A percentile compares a stretch with the other conserved stretches of the same genome.
Conservation (phyloP, 1,139 yeast species). For the Kluyveromyces sp. region DNA sequence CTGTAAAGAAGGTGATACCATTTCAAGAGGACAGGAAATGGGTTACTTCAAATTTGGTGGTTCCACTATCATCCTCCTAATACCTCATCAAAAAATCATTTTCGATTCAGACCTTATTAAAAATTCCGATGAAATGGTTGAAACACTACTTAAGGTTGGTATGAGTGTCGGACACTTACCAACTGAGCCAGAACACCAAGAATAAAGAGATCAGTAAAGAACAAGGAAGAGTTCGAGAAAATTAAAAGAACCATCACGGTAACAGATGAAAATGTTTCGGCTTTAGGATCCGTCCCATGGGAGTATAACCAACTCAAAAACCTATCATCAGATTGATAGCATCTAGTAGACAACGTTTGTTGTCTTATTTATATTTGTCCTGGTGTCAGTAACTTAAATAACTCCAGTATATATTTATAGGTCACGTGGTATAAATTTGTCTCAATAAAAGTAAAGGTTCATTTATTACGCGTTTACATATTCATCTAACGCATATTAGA, state of each 20-base stretch:
- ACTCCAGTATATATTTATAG: no score
- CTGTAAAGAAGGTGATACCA: slow-evolving; percentile 49
- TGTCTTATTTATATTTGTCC: background rate
- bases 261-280: slow-evolving; percentile 16
- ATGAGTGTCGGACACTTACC: slow-evolving; percentile 82
- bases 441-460: no score
- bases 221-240: slow-evolving; percentile 43
- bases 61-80: slow-evolving; percentile 65
- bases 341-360: background rate
- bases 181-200: slow-evolving; percentile 43
- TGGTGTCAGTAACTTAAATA: background rate
- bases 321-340: slow-evolving; percentile 1
- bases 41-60: slow-evolving; percentile 98
- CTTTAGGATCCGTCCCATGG: slow-evolving; percentile 28
- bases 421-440: no score
- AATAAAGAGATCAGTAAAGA: slow-evolving; percentile 39
- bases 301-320: slow-evolving; percentile 24
- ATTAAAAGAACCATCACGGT: slow-evolving; percentile 57
- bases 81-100: slow-evolving; percentile 35
- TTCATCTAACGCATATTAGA: no score
- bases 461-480: no score
- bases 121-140: slow-evolving; percentile 64
- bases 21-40: slow-evolving; percentile 70
- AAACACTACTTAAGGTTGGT: slow-evolving; percentile 81
- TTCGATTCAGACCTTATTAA: slow-evolving; percentile 69